Evolutionary conservation across 2,329 filamentous ascomycete species (phyloP).

Genomic region (Intubia oerlemansii): DNA sequence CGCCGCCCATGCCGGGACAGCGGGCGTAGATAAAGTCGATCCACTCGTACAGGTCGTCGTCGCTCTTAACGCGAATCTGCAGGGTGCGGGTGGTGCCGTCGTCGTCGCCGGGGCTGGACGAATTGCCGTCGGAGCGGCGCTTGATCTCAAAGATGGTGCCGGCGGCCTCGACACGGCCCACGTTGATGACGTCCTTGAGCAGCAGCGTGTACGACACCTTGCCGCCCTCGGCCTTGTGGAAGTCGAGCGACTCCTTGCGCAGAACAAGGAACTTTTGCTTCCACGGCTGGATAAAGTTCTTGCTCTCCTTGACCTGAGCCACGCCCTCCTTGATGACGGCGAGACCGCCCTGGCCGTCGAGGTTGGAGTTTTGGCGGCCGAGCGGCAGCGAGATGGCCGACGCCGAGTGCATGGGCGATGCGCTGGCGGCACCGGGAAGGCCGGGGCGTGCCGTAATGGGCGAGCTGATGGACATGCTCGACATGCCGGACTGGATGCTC

Average conservation of each 20-base stretch:
- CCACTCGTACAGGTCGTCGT: slow-evolving; percentile 97
- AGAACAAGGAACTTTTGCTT: slow-evolving; percentile 83
- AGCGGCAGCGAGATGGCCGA: slow-evolving; percentile 56
- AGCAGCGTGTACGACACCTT: slow-evolving; percentile 74
- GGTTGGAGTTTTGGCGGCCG: slow-evolving; percentile 35
- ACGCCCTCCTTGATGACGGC: slow-evolving; percentile 63
- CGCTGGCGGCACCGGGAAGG: slow-evolving; percentile 33
- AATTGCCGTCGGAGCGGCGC: slow-evolving; percentile 44
- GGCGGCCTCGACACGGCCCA: slow-evolving; percentile 76
- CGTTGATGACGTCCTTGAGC: slow-evolving; percentile 72
- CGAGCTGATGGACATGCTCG: slow-evolving; percentile 49
- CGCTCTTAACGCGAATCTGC: slow-evolving; percentile 82
- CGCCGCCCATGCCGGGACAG: slow-evolving; percentile 91
- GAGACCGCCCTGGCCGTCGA: slow-evolving; percentile 43
- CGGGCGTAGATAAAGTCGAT: slow-evolving; percentile 95
- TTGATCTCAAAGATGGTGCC: slow-evolving; percentile 91
- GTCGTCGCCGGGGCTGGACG: slow-evolving; percentile 52
- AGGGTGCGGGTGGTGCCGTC: slow-evolving; percentile 67
- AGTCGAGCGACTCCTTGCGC: slow-evolving; percentile 81
- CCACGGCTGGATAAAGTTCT: slow-evolving; percentile 66
- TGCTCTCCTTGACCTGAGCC: slow-evolving; percentile 78
- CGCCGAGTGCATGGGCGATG: slow-evolving; percentile 41
- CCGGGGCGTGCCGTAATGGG: slow-evolving; percentile 27
- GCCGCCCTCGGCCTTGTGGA: slow-evolving; percentile 76
- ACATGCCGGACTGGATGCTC: slow-evolving; percentile 61